Conservation (phyloP, 495 filamentous ascomycete genomes). For the Cercophora newfieldiana region DNA sequence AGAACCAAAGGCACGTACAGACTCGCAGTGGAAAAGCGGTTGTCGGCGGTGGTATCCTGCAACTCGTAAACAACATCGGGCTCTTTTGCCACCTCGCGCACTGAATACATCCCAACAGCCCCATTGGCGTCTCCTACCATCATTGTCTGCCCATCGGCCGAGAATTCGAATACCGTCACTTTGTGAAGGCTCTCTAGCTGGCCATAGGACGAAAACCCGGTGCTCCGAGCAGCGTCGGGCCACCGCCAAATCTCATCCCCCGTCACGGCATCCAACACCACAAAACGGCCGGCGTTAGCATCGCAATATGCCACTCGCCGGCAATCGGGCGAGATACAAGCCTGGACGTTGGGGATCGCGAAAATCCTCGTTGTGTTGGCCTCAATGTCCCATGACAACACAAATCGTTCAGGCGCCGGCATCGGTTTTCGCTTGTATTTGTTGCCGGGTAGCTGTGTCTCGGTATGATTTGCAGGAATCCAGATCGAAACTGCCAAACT, state of each 20-base stretch:
- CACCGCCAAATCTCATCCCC: constrained; percentile 31
- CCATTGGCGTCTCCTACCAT: constrained; percentile 30
- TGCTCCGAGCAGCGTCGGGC: constrained; percentile 19
- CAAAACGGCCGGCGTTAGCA: constrained; percentile 15
- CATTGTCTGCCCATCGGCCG: constrained; percentile 24
- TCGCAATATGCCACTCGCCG: constrained; percentile 31
- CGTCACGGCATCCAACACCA: constrained; percentile 25
- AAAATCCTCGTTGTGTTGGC: constrained; percentile 29
- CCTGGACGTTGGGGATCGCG: constrained; percentile 31
- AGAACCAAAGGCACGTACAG: not conserved
- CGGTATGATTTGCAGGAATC: constrained; percentile 31
- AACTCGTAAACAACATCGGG: constrained; percentile 21
- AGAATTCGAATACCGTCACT: constrained; percentile 36
- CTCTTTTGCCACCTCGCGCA: constrained; percentile 13
- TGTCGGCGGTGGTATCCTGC: not conserved
- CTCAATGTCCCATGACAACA: constrained; percentile 30
- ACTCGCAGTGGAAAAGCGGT: not conserved
- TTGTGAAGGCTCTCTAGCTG: constrained; percentile 27
- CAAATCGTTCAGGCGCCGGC: constrained; percentile 24
- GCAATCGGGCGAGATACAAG: constrained; percentile 33
- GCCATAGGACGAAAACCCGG: constrained; percentile 24
- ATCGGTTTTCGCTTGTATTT: constrained; percentile 19
- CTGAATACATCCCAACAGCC: constrained; percentile 28
- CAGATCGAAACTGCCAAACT: constrained; percentile 29
- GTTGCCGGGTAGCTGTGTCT: constrained; percentile 22